Evolutionary conservation across 176 grass and related monocot genomes (phyloP), one percentile per base, ranked within the genome.

Genomic region (Zoysia pacifica): DNA sequence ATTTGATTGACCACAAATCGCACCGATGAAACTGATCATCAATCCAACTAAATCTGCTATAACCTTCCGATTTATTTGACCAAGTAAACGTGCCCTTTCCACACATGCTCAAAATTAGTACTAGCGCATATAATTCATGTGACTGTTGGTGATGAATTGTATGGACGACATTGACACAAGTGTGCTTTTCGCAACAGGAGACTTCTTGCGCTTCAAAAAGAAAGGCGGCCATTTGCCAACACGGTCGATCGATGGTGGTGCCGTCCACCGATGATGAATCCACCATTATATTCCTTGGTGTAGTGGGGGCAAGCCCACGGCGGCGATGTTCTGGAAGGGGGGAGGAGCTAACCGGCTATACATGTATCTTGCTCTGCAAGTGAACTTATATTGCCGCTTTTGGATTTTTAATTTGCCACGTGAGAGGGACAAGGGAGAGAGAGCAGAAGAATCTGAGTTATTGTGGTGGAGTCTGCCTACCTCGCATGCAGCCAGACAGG

Each of bases 391-490:
- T n/a, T 19, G 40, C 4, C n/a, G 36, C 43, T 75, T 13, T 48
- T 48, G 36, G 53, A 20, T 68, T 28, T 41, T 43, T 35, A 67
- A 67, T 61, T 59, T 58, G 69, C 3, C 78, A 78, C 50, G 87
- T 65, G 82, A 18, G n/a, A 40, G 38, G 47, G 16, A 53, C 19
- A 56, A 56, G 3, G 40, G 28, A 28, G 28, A 46, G 42, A 54
- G 37, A 65, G 9, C n/a, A 35, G 44, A 74, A 56, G 65, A 76
- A 81, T 76, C 48, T 71, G 0, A 10, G 4, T 63, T 53, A n/a
- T 18, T 7, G 42, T 72, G 86, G 86, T 66, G 87, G 87, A 77
- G 66, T 76, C 59, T 77, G 82, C 82, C 73, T 48, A 82, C 66
- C 78, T 37, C 19, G 45, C 49, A 9, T 56, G 67, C 49, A 4